Evolutionary conservation across 2,329 filamentous ascomycete genomes (phyloP).

Genomic region (Ascochyta pisi): DNA sequence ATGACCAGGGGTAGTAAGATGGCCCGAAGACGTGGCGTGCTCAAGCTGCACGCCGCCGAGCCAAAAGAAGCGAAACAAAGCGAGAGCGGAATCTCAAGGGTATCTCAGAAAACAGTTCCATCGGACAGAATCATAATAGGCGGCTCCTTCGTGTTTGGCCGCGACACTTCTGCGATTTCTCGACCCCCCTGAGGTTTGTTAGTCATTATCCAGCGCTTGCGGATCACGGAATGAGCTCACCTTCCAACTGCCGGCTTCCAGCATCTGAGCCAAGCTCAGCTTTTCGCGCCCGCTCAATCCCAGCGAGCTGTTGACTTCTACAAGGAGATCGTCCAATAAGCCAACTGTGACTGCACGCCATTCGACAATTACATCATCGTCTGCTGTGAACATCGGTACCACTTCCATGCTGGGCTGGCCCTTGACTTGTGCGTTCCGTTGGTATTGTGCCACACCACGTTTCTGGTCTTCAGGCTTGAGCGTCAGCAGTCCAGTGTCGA

Average conservation of each 20-base stretch:
- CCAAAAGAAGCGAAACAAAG: constrained; percentile 33
- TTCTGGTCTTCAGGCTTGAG: constrained; percentile 74
- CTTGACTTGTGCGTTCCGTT: constrained; percentile 73
- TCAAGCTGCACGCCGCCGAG: constrained; percentile 21
- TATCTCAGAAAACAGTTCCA: constrained; percentile 86
- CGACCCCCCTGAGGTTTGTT: constrained; percentile 72
- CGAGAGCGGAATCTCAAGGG: constrained; percentile 42
- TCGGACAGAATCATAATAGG: constrained; percentile 97
- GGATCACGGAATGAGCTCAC: constrained; percentile 57
- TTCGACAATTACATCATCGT: constrained; percentile 81
- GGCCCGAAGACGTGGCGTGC: constrained; percentile 23
- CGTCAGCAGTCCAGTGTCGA: constrained; percentile 80
- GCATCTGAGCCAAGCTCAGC: constrained; percentile 82
- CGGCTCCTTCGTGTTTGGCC: constrained; percentile 94
- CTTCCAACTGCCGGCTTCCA: constrained; percentile 98
- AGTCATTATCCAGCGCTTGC: background rate
- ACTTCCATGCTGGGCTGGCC: constrained; percentile 76
- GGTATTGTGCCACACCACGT: constrained; percentile 73
- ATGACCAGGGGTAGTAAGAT: constrained; percentile 9
- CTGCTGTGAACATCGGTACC: constrained; percentile 73
- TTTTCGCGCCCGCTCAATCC: constrained; percentile 72
- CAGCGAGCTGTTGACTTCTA: constrained; percentile 72
- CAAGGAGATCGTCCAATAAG: constrained; percentile 73
- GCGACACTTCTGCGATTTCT: constrained; percentile 92
- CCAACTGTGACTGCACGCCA: constrained; percentile 79